These are phyloP conservation scores for Lachnellula subtilissima DNA, from an alignment of 2,329 filamentous ascomycete species.

Conservation along the genomic window DNA sequence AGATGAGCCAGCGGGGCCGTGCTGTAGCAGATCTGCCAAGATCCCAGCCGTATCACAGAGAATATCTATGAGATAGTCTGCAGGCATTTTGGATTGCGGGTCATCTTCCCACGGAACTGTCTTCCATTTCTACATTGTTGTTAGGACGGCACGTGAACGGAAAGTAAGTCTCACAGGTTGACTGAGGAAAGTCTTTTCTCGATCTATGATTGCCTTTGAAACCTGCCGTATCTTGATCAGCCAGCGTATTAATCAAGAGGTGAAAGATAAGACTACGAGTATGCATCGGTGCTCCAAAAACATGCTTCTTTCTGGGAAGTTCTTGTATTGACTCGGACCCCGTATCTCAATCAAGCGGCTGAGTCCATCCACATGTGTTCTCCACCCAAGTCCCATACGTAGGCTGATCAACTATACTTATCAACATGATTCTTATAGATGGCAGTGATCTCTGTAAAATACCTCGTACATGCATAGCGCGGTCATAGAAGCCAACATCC, in stretches of 20 bases:
- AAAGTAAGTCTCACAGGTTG: background rate
- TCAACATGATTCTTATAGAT: background rate
- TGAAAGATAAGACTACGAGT: background rate
- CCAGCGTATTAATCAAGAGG: background rate
- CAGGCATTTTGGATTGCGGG: slow-evolving; percentile 1
- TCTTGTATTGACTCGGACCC: background rate
- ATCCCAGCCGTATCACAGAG: slow-evolving; percentile 6
- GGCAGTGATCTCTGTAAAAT: background rate
- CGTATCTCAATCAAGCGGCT: slow-evolving; percentile 1
- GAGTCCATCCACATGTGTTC: slow-evolving; percentile 1
- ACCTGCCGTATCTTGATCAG: slow-evolving; percentile 2
- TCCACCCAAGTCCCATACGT: slow-evolving; percentile 1
- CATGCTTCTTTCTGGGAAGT: slow-evolving; percentile 1
- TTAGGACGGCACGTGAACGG: background rate
- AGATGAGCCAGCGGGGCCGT: background rate
- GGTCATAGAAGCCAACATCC: background rate
- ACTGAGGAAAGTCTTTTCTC: slow-evolving; percentile 6
- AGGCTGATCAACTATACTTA: background rate
- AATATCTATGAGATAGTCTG: slow-evolving; percentile 10
- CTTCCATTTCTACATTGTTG: slow-evolving; percentile 5
- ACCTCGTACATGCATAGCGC: slow-evolving; percentile 11
- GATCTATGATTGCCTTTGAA: slow-evolving; percentile 5
- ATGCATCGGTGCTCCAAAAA: slow-evolving; percentile 9
- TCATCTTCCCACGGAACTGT: slow-evolving; percentile 11
- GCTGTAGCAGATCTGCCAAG: slow-evolving; percentile 1